Conservation (phyloP, 306 rosid genomes). For the Purshia tridentata region DNA sequence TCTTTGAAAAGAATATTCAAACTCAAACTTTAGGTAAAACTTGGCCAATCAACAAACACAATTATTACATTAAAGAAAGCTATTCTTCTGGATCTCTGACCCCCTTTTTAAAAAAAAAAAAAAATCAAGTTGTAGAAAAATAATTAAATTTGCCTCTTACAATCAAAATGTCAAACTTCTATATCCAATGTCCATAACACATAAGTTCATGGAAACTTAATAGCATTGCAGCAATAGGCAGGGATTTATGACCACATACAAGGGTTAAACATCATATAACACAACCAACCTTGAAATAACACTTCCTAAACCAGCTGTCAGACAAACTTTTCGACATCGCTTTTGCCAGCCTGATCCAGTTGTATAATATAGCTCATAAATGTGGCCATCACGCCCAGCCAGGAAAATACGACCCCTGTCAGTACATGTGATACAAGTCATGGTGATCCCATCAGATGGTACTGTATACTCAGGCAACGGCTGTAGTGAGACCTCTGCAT, state of each 20-base stretch:
- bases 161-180: background rate
- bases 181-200: background rate
- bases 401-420: slow-evolving; percentile 86
- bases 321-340: slow-evolving; percentile 85
- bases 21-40: slow-evolving; percentile 10
- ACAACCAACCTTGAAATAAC: slow-evolving; percentile 76
- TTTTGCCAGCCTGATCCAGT: slow-evolving; percentile 95
- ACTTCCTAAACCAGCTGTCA: slow-evolving; percentile 92
- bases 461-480: slow-evolving; percentile 86
- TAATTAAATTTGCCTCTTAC: background rate
- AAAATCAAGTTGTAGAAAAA: background rate
- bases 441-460: slow-evolving; percentile 91
- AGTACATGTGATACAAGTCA: slow-evolving; percentile 86
- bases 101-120: too few relatives aligned
- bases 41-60: background rate
- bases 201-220: background rate
- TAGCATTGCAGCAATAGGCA: background rate
- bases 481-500: slow-evolving; percentile 86
- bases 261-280: slow-evolving; percentile 19
- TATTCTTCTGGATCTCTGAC: background rate
- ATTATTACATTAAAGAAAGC: background rate
- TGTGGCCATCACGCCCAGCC: slow-evolving; percentile 97
- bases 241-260: background rate
- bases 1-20: slow-evolving; percentile 17
- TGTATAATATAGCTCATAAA: slow-evolving; percentile 84